Percentiles rank a stretch among this genome's conserved stretches.
phyloP scores from a whole-genome alignment of 192 early-diverging fungal genomes.

The Coemansia sp. region DNA sequence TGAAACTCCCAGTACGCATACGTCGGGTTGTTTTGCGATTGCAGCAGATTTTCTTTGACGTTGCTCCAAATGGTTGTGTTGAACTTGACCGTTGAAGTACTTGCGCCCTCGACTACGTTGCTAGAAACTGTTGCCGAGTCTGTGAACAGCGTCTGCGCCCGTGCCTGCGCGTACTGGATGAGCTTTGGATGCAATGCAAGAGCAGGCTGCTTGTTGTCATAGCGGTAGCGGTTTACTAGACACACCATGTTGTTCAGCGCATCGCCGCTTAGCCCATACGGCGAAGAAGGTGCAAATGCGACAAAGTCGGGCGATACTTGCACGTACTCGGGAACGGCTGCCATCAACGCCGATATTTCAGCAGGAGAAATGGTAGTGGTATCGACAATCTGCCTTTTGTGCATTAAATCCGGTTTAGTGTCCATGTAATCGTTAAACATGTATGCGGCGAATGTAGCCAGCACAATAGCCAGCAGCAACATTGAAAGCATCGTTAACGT shows the following conservation, averaged over 20 bases:
- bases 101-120: conserved; percentile 11
- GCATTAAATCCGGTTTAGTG: not conserved
- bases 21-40: conserved; percentile 31
- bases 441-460: not conserved
- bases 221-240: conserved; percentile 33
- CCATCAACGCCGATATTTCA: not conserved
- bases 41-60: conserved; percentile 33
- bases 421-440: not conserved
- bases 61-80: conserved; percentile 32
- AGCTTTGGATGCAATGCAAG: conserved; percentile 39
- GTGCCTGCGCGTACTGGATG: conserved; percentile 35
- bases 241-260: conserved; percentile 45
- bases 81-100: not conserved
- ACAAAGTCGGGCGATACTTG: conserved; percentile 45
- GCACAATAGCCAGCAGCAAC: not conserved
- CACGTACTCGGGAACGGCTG: conserved; percentile 39
- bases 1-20: conserved; percentile 44
- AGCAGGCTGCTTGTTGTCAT: conserved; percentile 17
- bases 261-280: conserved; percentile 16
- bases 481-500: not conserved
- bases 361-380: not conserved
- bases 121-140: not conserved
- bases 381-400: not conserved
- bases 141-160: conserved; percentile 27
- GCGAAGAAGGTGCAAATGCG: conserved; percentile 29